Evolutionary conservation across 768 basidiomycete genomes (phyloP), one percentile per base, ranked within the genome.

Genomic region (Leccinellum rugosiceps): DNA sequence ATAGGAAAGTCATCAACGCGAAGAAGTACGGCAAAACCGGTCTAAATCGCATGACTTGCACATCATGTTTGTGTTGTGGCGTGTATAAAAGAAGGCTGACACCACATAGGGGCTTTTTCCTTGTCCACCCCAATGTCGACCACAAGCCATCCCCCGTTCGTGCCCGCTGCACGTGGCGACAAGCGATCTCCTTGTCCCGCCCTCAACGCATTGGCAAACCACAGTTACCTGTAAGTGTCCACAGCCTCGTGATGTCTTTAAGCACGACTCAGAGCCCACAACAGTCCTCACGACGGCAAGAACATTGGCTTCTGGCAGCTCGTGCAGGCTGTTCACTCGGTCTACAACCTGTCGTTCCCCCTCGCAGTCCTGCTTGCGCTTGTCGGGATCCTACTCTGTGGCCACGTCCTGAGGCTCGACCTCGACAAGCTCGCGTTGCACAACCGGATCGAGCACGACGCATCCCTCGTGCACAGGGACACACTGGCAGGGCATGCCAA

Each of bases 141-240:
- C 66, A 56, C 76, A 53, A 60, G 48, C 50, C 65, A 43, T 44
- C 67, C 34, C 49, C 67, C 65, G 9, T 71, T 67, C 43, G 59
- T 68, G 53, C 65, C 70, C 44, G 67, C 70, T 38, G 53, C 59
- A 58, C 55, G 47, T 28, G 61, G 61, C 10, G 86, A 86, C 60
- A 79, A 77, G 52, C 81, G 88, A 5, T 85, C 85, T 1, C 83
- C 84, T 34, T 90, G 88, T 65, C 89, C 89, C 7, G 89, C 85
- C 4, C 74, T 90, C 48, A 90, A 90, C 60, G 76, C 83, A 0
- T 78, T 90, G 65, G 88, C 89, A 0, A 90, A 90, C 63, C 86
- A 90, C 54, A 83, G 85, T 0, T 89, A 87, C 60, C 75, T 90
- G 87, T 90, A 65, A 65, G 85, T 75, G n/a, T n/a, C n/a, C n/a